Percentiles rank a stretch among this genome's conserved stretches.
These are phyloP conservation scores for Trichoderma sp. DNA, from an alignment of 2,329 filamentous ascomycete species.

Conservation along the genomic window DNA sequence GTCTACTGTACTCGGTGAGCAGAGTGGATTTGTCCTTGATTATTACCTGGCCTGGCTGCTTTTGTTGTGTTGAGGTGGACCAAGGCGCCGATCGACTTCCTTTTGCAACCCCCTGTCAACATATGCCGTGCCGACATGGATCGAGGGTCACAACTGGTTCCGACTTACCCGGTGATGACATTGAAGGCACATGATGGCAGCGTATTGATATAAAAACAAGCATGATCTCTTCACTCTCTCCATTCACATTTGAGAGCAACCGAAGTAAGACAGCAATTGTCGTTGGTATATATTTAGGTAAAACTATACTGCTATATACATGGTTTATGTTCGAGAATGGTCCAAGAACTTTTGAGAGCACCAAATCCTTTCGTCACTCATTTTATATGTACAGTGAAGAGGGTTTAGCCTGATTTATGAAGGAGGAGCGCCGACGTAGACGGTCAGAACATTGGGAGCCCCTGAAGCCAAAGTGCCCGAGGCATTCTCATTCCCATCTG, in stretches of 20 bases:
- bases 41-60: not conserved
- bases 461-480: constrained; percentile 37
- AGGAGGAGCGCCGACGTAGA: constrained; percentile 31
- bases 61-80: not conserved
- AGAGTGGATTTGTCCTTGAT: not conserved
- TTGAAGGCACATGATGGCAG: not conserved
- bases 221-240: not conserved
- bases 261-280: not conserved
- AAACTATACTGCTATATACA: not conserved
- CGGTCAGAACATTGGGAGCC: constrained; percentile 29
- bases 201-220: not conserved
- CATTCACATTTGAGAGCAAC: not conserved
- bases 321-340: not conserved
- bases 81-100: not conserved
- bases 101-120: not conserved
- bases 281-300: not conserved
- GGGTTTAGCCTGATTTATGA: not conserved
- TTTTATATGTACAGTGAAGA: not conserved
- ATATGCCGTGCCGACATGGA: not conserved
- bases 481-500: constrained; percentile 56
- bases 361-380: too few species aligned
- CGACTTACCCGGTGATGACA: not conserved
- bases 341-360: not conserved
- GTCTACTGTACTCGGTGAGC: not conserved
- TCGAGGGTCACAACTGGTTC: not conserved